A percentile compares a stretch with the other conserved stretches of the same genome.
phyloP scores from a whole-genome alignment of 176 grass and related monocot genomes.

The Typha latifolia region DNA sequence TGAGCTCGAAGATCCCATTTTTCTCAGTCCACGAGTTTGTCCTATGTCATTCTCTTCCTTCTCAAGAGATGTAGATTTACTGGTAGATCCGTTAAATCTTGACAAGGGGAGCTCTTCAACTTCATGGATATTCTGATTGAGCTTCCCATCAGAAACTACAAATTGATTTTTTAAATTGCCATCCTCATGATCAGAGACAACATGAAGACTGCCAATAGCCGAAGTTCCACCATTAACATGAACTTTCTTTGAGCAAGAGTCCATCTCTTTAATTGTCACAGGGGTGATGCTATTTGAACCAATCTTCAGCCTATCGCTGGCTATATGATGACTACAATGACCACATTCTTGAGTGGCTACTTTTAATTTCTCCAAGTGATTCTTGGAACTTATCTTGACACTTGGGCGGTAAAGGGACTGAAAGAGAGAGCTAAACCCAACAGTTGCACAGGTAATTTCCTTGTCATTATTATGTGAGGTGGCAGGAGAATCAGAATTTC shows the following conservation, averaged over 20 bases:
- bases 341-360: background rate
- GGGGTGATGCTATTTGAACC: constrained; percentile 13
- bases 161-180: constrained; percentile 22
- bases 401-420: constrained; percentile 59
- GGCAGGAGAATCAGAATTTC: constrained; percentile 29
- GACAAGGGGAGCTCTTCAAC: constrained; percentile 22
- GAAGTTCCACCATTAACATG: constrained; percentile 13
- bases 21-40: constrained; percentile 9
- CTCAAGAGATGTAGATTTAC: background rate
- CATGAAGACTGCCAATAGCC: constrained; percentile 10
- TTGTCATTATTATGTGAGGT: constrained; percentile 19
- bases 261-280: constrained; percentile 9
- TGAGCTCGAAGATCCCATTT: constrained; percentile 20
- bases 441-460: constrained; percentile 21
- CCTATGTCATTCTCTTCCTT: constrained; percentile 4
- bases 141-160: constrained; percentile 14
- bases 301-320: constrained; percentile 5
- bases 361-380: constrained; percentile 22
- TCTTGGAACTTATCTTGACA: constrained; percentile 27
- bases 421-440: constrained; percentile 65
- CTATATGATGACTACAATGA: background rate
- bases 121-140: constrained; percentile 6
- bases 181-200: constrained; percentile 21
- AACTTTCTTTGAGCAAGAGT: constrained; percentile 20
- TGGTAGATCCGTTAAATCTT: constrained; percentile 10